Conservation (phyloP, 1,139 yeast species). For the Yamadazyma oceani region DNA sequence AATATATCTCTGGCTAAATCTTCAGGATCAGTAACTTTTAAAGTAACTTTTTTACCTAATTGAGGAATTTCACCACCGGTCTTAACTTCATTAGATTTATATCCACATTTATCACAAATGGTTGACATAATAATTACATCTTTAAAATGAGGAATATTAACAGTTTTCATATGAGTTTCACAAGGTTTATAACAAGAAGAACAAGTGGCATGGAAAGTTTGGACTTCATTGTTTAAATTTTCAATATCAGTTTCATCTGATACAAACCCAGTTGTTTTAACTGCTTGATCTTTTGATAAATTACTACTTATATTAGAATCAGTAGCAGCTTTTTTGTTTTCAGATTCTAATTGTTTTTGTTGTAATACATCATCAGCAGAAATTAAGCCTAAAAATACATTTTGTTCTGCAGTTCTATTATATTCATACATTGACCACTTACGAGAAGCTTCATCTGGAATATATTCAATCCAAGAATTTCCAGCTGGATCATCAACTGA, state of each 20-base stretch:
- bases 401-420: constrained; percentile 84
- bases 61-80: constrained; percentile 97
- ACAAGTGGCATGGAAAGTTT: constrained; percentile 89
- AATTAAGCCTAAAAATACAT: constrained; percentile 80
- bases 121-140: constrained; percentile 98
- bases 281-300: constrained; percentile 20
- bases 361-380: constrained; percentile 75
- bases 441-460: constrained; percentile 86
- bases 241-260: constrained; percentile 80
- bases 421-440: constrained; percentile 90
- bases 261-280: constrained; percentile 52
- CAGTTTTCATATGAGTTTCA: constrained; percentile 95
- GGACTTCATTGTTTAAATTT: constrained; percentile 84
- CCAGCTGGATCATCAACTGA: constrained; percentile 94
- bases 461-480: constrained; percentile 91
- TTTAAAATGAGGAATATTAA: constrained; percentile 95
- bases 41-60: constrained; percentile 72
- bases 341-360: constrained; percentile 43
- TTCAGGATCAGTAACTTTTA: constrained; percentile 84
- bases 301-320: constrained; percentile 28
- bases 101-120: constrained; percentile 89
- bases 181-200: constrained; percentile 82
- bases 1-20: constrained; percentile 93
- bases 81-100: constrained; percentile 95
- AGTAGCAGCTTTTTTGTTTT: constrained; percentile 40